These are phyloP conservation scores for Fraxinus platypoda DNA, from an alignment of 305 asterid genomes.

Conservation along the genomic window DNA sequence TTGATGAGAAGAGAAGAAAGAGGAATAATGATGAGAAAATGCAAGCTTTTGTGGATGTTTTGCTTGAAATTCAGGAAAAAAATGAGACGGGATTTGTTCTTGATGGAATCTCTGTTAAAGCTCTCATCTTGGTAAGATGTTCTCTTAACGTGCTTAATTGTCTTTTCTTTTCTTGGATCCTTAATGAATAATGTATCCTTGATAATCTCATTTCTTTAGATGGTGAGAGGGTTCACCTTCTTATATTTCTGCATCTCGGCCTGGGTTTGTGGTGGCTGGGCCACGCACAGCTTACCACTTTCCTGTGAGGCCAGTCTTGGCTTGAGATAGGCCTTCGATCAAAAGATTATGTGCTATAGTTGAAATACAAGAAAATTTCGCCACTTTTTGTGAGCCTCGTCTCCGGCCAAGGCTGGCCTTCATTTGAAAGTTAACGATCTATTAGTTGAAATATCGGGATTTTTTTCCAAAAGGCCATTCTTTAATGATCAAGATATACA, in stretches of 20 bases:
- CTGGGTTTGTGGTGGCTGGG: too few species aligned
- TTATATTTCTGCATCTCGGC: background rate
- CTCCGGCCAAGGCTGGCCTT: background rate
- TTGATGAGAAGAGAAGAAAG: conserved; percentile 6
- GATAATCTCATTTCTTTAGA: background rate
- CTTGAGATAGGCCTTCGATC: background rate
- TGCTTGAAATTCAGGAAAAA: conserved; percentile 34
- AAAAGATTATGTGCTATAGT: background rate
- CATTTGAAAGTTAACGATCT: background rate
- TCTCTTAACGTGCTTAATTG: background rate
- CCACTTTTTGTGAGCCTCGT: background rate
- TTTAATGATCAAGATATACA: background rate
- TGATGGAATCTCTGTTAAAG: conserved; percentile 32
- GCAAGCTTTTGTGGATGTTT: conserved; percentile 37
- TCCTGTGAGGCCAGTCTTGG: background rate
- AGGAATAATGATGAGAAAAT: background rate
- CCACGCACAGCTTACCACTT: too few species aligned
- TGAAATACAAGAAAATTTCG: background rate
- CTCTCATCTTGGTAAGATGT: conserved; percentile 35
- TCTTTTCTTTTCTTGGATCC: background rate
- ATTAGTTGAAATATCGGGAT: background rate
- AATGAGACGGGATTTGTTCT: conserved; percentile 29
- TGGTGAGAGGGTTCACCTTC: background rate
- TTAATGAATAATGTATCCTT: background rate
- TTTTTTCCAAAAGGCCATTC: background rate